These are phyloP conservation scores for Paulinella micropora DNA, from an alignment of 78 protist genomes.

Conservation along the genomic window DNA sequence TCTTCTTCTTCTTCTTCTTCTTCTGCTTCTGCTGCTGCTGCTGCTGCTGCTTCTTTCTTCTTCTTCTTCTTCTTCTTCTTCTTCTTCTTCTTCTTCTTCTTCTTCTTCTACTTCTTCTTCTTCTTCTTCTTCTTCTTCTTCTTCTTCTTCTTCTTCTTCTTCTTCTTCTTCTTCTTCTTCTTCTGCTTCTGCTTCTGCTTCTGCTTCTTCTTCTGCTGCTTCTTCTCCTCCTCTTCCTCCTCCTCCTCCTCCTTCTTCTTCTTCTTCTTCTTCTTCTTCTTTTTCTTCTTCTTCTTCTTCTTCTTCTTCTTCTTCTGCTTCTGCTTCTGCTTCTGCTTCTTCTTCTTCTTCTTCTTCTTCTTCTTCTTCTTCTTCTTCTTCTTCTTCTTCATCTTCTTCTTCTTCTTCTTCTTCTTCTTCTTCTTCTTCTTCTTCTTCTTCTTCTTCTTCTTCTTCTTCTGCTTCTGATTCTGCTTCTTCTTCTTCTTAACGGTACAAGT, in stretches of 20 bases:
- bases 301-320: background rate
- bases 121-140: background rate
- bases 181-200: background rate
- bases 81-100: background rate
- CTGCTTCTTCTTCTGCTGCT: background rate
- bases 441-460: too few relatives aligned
- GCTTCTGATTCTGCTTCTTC: too few relatives aligned
- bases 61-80: background rate
- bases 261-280: too few relatives aligned
- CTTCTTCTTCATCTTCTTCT: background rate
- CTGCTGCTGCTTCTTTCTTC: background rate
- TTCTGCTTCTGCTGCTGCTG: background rate
- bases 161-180: background rate
- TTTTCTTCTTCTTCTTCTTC: background rate
- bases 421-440: slow-evolving; percentile 2
- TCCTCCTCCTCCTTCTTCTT: too few relatives aligned
- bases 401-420: background rate
- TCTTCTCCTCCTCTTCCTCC: too few relatives aligned
- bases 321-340: background rate
- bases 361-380: background rate
- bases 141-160: background rate
- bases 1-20: background rate
- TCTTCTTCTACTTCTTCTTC: background rate
- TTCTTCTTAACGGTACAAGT: too few relatives aligned
- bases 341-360: background rate